A percentile compares a stretch with the other conserved stretches of the same genome.
Evolutionary conservation across 169 alveolate species (phyloP).

Genomic region (Cryptosporidium andersoni): DNA sequence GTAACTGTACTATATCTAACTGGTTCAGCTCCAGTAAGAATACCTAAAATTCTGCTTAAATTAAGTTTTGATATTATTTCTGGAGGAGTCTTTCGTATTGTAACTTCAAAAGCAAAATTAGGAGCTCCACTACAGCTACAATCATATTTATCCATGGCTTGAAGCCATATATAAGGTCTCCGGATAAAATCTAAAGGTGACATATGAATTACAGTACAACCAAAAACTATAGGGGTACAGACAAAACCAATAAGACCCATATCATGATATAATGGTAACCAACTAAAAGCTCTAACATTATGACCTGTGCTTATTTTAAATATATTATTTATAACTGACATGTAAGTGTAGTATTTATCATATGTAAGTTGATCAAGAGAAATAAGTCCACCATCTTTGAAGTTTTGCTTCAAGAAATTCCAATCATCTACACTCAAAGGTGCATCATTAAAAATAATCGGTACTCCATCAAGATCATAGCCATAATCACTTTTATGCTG

Average conservation of each 20-base stretch:
- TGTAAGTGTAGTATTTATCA: constrained; percentile 15
- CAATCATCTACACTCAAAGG: constrained; percentile 4
- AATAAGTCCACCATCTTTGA: constrained; percentile 13
- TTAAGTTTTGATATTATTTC: constrained; percentile 71
- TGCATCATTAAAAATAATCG: no score
- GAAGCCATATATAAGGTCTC: constrained; percentile 78
- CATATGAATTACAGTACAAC: constrained; percentile 76
- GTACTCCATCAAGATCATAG: no score
- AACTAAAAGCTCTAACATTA: constrained; percentile 41
- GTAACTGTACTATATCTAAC: constrained; percentile 75
- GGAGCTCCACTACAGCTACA: constrained; percentile 80
- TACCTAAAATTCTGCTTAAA: constrained; percentile 74
- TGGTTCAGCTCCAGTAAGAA: constrained; percentile 80
- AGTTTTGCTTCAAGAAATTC: constrained; percentile 12
- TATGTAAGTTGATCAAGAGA: constrained; percentile 36
- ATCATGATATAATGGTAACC: constrained; percentile 75
- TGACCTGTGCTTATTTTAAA: constrained; percentile 1
- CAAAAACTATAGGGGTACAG: constrained; percentile 76
- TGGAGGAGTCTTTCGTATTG: constrained; percentile 75
- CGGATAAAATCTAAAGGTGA: constrained; percentile 81
- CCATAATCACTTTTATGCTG: not conserved
- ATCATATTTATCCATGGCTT: constrained; percentile 75
- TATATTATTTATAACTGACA: constrained; percentile 19
- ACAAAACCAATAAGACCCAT: constrained; percentile 79
- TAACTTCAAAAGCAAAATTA: constrained; percentile 79